Evolutionary conservation across 108 stramenopile species (phyloP).

Genomic region (Licmophora abbreviata): DNA sequence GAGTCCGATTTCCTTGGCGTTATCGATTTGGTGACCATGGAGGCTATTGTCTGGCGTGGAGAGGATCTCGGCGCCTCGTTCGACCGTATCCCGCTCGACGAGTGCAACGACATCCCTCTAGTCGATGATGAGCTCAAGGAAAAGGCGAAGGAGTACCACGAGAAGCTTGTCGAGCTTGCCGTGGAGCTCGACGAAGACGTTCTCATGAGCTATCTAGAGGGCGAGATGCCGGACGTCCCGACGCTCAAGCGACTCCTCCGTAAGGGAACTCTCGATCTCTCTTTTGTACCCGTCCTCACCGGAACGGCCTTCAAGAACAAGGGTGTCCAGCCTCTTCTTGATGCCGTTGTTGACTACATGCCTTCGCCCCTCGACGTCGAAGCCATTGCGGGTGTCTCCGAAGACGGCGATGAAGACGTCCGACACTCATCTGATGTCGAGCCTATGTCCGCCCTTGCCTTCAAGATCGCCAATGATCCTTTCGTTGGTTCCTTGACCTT

Average conservation of each 20-base stretch:
- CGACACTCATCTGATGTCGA: constrained; percentile 84
- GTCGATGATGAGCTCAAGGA: constrained; percentile 84
- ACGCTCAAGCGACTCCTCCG: constrained; percentile 86
- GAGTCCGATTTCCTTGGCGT: constrained; percentile 93
- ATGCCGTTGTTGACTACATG: constrained; percentile 96
- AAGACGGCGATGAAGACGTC: constrained; percentile 53
- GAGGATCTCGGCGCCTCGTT: constrained; percentile 96
- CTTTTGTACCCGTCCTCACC: constrained; percentile 89
- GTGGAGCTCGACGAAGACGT: constrained; percentile 91
- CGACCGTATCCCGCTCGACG: constrained; percentile 81
- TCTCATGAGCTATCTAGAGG: constrained; percentile 85
- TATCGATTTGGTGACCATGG: constrained; percentile 95
- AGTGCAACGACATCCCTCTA: constrained; percentile 79
- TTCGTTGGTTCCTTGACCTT: constrained; percentile 92
- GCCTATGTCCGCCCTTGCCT: constrained; percentile 90
- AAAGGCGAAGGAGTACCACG: constrained; percentile 76
- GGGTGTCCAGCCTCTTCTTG: constrained; percentile 96
- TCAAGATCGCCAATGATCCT: constrained; percentile 97
- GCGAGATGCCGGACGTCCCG: constrained; percentile 67
- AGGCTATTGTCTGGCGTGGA: constrained; percentile 91
- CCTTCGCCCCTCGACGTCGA: constrained; percentile 95
- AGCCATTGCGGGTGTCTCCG: constrained; percentile 84
- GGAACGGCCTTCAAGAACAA: constrained; percentile 98
- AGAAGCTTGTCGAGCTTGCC: constrained; percentile 76
- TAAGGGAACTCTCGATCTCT: constrained; percentile 80